Percentiles rank a stretch among this genome's conserved stretches.
These are phyloP conservation scores for Scutellaria galericulata DNA, from an alignment of 257 asterid species.

Conservation along the genomic window DNA sequence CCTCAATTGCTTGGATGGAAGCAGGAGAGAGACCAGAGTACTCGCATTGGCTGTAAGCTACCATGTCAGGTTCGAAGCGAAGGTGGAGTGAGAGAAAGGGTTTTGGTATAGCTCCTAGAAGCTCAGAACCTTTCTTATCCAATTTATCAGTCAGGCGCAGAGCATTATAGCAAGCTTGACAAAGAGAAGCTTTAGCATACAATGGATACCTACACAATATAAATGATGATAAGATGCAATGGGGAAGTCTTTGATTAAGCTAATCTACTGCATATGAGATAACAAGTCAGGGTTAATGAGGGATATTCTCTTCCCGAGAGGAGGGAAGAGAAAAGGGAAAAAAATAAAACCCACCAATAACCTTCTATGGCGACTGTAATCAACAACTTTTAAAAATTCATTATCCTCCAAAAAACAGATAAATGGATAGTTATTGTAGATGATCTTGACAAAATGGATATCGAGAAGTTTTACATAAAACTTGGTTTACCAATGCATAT, in stretches of 20 bases:
- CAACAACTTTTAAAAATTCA: too few relatives aligned
- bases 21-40: conserved; percentile 69
- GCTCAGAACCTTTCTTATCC: conserved; percentile 71
- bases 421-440: too few relatives aligned
- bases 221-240: conserved; percentile 4
- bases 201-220: conserved; percentile 75
- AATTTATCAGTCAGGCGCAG: conserved; percentile 63
- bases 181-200: conserved; percentile 88
- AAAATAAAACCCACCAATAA: too few relatives aligned
- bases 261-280: conserved; percentile 8
- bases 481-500: too few relatives aligned
- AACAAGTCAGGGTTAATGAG: not conserved
- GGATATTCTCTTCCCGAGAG: not conserved
- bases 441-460: too few relatives aligned
- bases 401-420: too few relatives aligned
- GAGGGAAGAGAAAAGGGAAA: too few relatives aligned
- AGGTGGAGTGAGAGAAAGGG: conserved; percentile 98
- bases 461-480: too few relatives aligned
- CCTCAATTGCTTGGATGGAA: conserved; percentile 73
- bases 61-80: conserved; percentile 99
- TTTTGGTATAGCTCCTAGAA: conserved; percentile 92
- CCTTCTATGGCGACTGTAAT: too few relatives aligned
- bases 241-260: conserved; percentile 3
- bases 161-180: conserved; percentile 90
- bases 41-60: conserved; percentile 91